Percentiles rank a stretch among this genome's conserved stretches.
phyloP scores from a whole-genome alignment of 345 rosid genomes.

The Camelina sativa region DNA sequence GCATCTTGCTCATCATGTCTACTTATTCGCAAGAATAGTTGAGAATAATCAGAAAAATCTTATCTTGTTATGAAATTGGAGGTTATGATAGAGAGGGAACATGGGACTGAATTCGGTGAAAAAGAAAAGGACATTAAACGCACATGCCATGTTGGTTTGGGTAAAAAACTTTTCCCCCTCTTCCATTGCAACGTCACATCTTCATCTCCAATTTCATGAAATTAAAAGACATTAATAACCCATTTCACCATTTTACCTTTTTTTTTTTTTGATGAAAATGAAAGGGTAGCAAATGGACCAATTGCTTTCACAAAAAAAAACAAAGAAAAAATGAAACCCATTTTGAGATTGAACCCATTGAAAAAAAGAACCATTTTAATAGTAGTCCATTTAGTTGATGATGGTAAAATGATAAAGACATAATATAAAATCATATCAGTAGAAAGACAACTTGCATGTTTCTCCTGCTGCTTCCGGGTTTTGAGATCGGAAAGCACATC shows the following conservation, averaged over 20 bases:
- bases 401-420: too few species aligned
- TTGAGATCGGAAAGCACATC: too few species aligned
- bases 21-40: constrained; percentile 9
- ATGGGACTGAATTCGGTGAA: constrained; percentile 27
- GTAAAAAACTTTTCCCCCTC: constrained; percentile 22
- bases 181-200: constrained; percentile 42
- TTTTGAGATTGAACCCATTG: not conserved
- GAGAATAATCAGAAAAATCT: constrained; percentile 5
- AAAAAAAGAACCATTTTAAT: not conserved
- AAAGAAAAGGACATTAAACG: constrained; percentile 17
- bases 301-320: too few species aligned
- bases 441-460: too few species aligned
- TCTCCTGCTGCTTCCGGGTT: too few species aligned
- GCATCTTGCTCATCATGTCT: constrained; percentile 12
- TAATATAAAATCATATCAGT: too few species aligned
- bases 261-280: too few species aligned
- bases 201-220: constrained; percentile 28
- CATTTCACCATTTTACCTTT: not conserved
- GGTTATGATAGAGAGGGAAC: constrained; percentile 22
- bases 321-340: not conserved
- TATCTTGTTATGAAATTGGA: constrained; percentile 28
- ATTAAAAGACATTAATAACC: constrained; percentile 4
- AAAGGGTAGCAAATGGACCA: not conserved
- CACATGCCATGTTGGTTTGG: constrained; percentile 40
- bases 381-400: not conserved